Evolutionary conservation across 768 basidiomycete genomes (phyloP), one percentile per base, ranked within the genome.

Genomic region (Suillus americanus): DNA sequence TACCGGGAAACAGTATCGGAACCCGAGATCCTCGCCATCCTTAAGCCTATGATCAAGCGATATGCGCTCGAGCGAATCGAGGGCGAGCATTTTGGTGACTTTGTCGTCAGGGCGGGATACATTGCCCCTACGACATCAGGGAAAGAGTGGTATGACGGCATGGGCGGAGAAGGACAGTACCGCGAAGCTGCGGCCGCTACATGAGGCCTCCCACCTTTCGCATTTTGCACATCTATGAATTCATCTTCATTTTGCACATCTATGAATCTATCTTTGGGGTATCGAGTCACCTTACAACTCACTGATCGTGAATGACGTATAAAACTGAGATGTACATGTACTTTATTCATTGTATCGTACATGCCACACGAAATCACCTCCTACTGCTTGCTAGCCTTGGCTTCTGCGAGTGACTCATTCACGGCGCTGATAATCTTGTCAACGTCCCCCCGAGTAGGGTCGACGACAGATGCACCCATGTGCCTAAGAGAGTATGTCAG

Each of bases 71-170:
- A 98, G 76, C 83, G 97, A 54, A 79, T 82, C 4, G 89, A 92
- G 10, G 95, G 93, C 37, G 97, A 99, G 78, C 89, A 81, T 63
- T 99, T 99, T 72, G 97, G 97, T 38, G 97, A 99, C 77, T 99
- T 92, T 75, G 93, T 94, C 38, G 91, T 99, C 67, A 85, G 97
- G 55, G 90, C 87, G 30, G 95, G 96, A 51, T 95, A 96, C 72
- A 95, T 99, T 68, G 84, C 92, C 41, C 85, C 91, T 2, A 95
- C 93, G 0, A 91, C 87, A 1, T 85, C 89, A 43, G 96, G 96
- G 20, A 91, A 84, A 70, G 81, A 86, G 56, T 98, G 94, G 90
- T 97, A 96, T 76, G 91, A 94, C 54, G 79, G 85, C 20, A 85
- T 89, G 80, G 93, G 93, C 18, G 92, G 93, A 0, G 89, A 94